These are phyloP conservation scores for Leptographium galeiforme DNA, from an alignment of 2,329 filamentous ascomycete species.

Conservation along the genomic window DNA sequence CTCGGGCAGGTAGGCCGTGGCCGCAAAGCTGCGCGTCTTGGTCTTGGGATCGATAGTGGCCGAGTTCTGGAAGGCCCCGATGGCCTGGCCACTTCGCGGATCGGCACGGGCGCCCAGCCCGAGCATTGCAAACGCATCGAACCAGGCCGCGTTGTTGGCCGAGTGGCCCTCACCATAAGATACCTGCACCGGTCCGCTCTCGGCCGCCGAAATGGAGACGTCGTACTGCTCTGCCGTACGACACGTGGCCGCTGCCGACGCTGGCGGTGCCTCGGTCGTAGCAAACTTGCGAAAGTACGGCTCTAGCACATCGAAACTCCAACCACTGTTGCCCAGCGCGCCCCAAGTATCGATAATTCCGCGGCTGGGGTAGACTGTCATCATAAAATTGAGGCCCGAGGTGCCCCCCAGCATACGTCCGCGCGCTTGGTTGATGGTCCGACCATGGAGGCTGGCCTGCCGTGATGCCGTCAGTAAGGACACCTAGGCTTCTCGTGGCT, in stretches of 20 bases:
- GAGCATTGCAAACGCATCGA: slow-evolving; percentile 21
- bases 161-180: slow-evolving; percentile 22
- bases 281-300: slow-evolving; percentile 22
- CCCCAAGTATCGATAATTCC: slow-evolving; percentile 45
- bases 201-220: slow-evolving; percentile 1
- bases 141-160: slow-evolving; percentile 21
- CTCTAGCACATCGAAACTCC: slow-evolving; percentile 33
- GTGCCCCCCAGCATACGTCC: slow-evolving; percentile 46
- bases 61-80: slow-evolving; percentile 5
- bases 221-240: slow-evolving; percentile 21
- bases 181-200: slow-evolving; percentile 22
- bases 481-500: neutral
- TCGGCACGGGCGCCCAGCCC: slow-evolving; percentile 20
- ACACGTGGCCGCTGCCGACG: slow-evolving; percentile 15
- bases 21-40: slow-evolving; percentile 7
- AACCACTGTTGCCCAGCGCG: slow-evolving; percentile 41
- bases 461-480: neutral
- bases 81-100: slow-evolving; percentile 12
- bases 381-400: slow-evolving; percentile 46
- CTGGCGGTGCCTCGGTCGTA: slow-evolving; percentile 17
- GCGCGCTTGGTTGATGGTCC: slow-evolving; percentile 18
- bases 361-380: slow-evolving; percentile 31
- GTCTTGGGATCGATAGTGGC: slow-evolving; percentile 8
- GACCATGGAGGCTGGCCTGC: slow-evolving; percentile 13
- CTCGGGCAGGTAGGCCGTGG: slow-evolving; percentile 8